phyloP scores from a whole-genome alignment of 257 asterid species.

The Scutellaria minor region DNA sequence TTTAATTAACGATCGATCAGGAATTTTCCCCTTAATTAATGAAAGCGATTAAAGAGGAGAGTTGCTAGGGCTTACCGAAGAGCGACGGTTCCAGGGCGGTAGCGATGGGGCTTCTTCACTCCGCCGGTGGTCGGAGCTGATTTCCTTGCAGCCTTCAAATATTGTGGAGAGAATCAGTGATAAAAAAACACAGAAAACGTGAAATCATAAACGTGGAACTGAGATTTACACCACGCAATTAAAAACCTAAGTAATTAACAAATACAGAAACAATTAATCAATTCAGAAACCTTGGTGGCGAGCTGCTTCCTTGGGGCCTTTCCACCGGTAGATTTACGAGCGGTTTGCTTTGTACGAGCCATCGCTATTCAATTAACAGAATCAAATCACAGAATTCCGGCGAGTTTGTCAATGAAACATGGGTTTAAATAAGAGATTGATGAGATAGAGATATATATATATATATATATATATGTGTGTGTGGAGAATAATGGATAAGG shows the following conservation, averaged over 20 bases:
- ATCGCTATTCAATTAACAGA: slow-evolving; percentile 33
- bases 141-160: slow-evolving; percentile 63
- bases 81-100: slow-evolving; percentile 81
- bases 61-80: slow-evolving; percentile 51
- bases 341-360: slow-evolving; percentile 88
- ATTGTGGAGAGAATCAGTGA: too few species aligned
- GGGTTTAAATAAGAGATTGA: too few species aligned
- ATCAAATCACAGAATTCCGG: not conserved
- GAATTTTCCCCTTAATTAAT: not conserved
- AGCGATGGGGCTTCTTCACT: slow-evolving; percentile 87
- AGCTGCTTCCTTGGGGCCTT: slow-evolving; percentile 79
- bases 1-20: not conserved
- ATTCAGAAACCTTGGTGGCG: slow-evolving; percentile 49
- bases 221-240: too few species aligned
- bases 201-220: too few species aligned
- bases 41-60: not conserved
- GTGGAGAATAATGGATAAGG: too few species aligned
- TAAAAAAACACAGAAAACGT: too few species aligned
- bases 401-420: too few species aligned
- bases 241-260: too few species aligned
- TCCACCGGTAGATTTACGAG: slow-evolving; percentile 74
- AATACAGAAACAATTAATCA: too few species aligned
- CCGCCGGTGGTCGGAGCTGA: slow-evolving; percentile 83
- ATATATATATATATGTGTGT: too few species aligned
- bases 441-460: too few species aligned